Evolutionary conservation across 1,284 basidiomycete genomes (phyloP).

Genomic region (Chalciporus piperatoides): DNA sequence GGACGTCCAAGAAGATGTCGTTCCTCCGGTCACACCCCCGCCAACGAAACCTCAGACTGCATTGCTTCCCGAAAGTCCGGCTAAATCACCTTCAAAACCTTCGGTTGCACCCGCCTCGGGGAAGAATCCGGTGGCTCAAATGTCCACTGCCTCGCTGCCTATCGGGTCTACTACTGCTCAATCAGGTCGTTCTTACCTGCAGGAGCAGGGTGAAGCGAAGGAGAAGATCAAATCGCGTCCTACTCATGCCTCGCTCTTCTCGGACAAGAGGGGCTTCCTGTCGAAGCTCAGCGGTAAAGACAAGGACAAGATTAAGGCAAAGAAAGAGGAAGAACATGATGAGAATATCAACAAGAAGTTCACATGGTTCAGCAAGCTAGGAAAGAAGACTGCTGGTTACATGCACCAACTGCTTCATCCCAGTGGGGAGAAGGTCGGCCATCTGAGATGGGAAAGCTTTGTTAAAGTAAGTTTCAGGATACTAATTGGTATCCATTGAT

Average conservation of each 20-base stretch:
- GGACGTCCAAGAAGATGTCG: constrained; percentile 19
- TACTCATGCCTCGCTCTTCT: constrained; percentile 49
- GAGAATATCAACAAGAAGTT: constrained; percentile 40
- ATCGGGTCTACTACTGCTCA: constrained; percentile 50
- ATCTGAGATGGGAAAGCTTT: constrained; percentile 74
- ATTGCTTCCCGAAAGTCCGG: constrained; percentile 17
- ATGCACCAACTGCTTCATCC: constrained; percentile 66
- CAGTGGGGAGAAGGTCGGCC: constrained; percentile 51
- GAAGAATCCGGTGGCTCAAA: constrained; percentile 28
- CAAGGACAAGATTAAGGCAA: constrained; percentile 37
- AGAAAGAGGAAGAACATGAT: constrained; percentile 36
- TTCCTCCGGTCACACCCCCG: constrained; percentile 18
- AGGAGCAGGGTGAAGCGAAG: constrained; percentile 48
- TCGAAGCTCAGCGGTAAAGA: constrained; percentile 43
- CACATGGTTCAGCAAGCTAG: constrained; percentile 53
- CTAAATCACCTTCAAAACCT: constrained; percentile 18
- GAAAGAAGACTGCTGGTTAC: constrained; percentile 53
- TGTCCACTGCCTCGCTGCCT: constrained; percentile 46
- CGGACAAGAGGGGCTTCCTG: constrained; percentile 49
- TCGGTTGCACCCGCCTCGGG: constrained; percentile 24
- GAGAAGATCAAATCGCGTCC: constrained; percentile 67
- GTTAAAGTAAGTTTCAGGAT: constrained; percentile 41
- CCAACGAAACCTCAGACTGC: constrained; percentile 20
- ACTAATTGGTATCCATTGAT: not conserved
- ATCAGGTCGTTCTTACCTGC: constrained; percentile 66